A percentile compares a stretch with the other conserved stretches of the same genome.
Evolutionary conservation across 805 yeast genomes (phyloP).

Genomic region (Pichia thaimueangensis): DNA sequence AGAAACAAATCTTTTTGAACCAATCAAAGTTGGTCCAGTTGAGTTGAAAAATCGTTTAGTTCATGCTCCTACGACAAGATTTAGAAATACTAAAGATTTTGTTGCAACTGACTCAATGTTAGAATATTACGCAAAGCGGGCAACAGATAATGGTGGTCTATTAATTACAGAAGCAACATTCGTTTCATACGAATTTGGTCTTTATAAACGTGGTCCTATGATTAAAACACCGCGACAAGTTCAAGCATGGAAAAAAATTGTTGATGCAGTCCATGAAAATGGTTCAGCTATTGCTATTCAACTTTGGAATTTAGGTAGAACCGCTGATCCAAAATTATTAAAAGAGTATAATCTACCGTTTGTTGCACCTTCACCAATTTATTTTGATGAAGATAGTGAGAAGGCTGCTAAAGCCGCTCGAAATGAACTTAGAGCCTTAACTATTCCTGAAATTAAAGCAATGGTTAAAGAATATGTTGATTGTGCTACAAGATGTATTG

Average conservation of each 20-base stretch:
- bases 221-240: slow-evolving; percentile 43
- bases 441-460: slow-evolving; percentile 35
- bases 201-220: slow-evolving; percentile 40
- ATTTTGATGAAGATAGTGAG: slow-evolving; percentile 31
- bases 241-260: slow-evolving; percentile 42
- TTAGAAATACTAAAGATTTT: slow-evolving; percentile 32
- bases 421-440: slow-evolving; percentile 42
- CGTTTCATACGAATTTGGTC: slow-evolving; percentile 33
- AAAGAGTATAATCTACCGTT: slow-evolving; percentile 31
- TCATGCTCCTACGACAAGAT: slow-evolving; percentile 46
- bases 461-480: slow-evolving; percentile 34
- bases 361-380: slow-evolving; percentile 35
- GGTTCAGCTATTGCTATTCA: slow-evolving; percentile 42
- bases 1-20: slow-evolving; percentile 15
- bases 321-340: slow-evolving; percentile 32
- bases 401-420: slow-evolving; percentile 29
- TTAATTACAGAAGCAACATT: slow-evolving; percentile 55
- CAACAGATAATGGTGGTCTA: slow-evolving; percentile 50
- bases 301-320: slow-evolving; percentile 44
- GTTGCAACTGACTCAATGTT: slow-evolving; percentile 40
- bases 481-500: slow-evolving; percentile 37
- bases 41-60: slow-evolving; percentile 36
- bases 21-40: slow-evolving; percentile 37
- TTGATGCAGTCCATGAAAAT: slow-evolving; percentile 44
- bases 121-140: slow-evolving; percentile 52